Evolutionary conservation across 2,329 filamentous ascomycete species (phyloP).

Genomic region (Boeremia lycopersici): DNA sequence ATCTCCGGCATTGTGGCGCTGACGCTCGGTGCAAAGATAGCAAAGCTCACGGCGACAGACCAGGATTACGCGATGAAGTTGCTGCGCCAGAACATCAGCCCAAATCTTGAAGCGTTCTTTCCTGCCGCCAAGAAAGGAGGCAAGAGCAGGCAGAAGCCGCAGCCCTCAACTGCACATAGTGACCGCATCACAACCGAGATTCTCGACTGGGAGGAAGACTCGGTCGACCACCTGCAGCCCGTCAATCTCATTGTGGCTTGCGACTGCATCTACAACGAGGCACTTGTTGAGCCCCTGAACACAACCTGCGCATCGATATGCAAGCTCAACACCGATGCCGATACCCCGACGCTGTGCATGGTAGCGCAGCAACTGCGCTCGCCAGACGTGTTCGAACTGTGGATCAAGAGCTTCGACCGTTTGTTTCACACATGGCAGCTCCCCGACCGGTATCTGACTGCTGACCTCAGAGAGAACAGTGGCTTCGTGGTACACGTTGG

Average conservation of each 20-base stretch:
- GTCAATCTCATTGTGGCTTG: conserved; percentile 81
- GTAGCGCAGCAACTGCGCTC: conserved; percentile 89
- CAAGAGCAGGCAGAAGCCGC: conserved; percentile 13
- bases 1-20: conserved; percentile 81
- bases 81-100: conserved; percentile 75
- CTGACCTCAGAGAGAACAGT: conserved; percentile 64
- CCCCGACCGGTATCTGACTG: conserved; percentile 65
- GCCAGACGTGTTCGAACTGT: conserved; percentile 81
- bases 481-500: conserved; percentile 87
- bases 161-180: conserved; percentile 52
- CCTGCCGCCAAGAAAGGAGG: conserved; percentile 11
- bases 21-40: conserved; percentile 65
- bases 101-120: conserved; percentile 55
- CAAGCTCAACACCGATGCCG: conserved; percentile 49
- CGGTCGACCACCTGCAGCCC: conserved; percentile 54
- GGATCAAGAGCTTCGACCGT: conserved; percentile 71
- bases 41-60: conserved; percentile 79
- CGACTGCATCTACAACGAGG: conserved; percentile 95
- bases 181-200: conserved; percentile 18
- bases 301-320: conserved; percentile 79
- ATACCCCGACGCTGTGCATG: conserved; percentile 70
- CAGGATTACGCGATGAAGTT: conserved; percentile 82
- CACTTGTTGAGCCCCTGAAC: conserved; percentile 81
- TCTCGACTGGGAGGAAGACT: conserved; percentile 82
- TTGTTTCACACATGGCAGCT: conserved; percentile 79